These are phyloP conservation scores for Celoporthe dispersa DNA, from an alignment of 2,329 filamentous ascomycete species.

Conservation along the genomic window DNA sequence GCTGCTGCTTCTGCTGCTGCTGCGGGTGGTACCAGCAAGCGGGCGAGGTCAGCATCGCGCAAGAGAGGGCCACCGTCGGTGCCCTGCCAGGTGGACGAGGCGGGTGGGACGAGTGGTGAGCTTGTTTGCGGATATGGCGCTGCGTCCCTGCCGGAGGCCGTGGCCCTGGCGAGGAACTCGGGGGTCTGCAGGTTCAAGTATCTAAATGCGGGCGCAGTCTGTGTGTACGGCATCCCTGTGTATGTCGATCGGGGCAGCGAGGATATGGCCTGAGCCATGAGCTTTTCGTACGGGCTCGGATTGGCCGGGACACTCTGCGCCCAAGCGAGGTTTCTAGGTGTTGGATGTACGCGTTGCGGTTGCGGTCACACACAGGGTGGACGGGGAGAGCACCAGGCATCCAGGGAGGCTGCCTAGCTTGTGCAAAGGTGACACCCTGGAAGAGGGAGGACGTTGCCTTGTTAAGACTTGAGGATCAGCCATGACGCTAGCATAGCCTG, in stretches of 20 bases:
- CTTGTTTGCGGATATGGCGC: constrained; percentile 40
- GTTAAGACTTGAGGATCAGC: neutral
- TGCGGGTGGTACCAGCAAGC: constrained; percentile 14
- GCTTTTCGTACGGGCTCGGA: neutral
- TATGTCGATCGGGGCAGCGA: constrained; percentile 58
- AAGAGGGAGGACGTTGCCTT: neutral
- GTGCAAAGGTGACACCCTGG: neutral
- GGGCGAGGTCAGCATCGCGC: constrained; percentile 26
- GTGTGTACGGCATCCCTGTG: constrained; percentile 93
- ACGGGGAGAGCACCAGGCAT: neutral
- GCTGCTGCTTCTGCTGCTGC: constrained; percentile 18
- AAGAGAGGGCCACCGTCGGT: constrained; percentile 30
- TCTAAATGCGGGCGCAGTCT: constrained; percentile 90
- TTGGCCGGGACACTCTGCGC: neutral
- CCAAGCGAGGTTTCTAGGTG: neutral
- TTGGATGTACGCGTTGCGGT: neutral
- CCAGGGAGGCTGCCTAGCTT: neutral
- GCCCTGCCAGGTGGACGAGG: constrained; percentile 32
- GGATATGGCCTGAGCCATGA: constrained; percentile 7
- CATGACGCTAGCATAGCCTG: neutral
- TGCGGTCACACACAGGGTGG: neutral
- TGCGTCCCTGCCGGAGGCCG: constrained; percentile 76
- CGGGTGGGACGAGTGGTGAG: constrained; percentile 35
- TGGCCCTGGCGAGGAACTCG: constrained; percentile 68
- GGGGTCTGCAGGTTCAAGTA: constrained; percentile 83